phyloP scores from a whole-genome alignment of 2,329 filamentous ascomycete genomes.

The Myriosclerotinia scirpicola region DNA sequence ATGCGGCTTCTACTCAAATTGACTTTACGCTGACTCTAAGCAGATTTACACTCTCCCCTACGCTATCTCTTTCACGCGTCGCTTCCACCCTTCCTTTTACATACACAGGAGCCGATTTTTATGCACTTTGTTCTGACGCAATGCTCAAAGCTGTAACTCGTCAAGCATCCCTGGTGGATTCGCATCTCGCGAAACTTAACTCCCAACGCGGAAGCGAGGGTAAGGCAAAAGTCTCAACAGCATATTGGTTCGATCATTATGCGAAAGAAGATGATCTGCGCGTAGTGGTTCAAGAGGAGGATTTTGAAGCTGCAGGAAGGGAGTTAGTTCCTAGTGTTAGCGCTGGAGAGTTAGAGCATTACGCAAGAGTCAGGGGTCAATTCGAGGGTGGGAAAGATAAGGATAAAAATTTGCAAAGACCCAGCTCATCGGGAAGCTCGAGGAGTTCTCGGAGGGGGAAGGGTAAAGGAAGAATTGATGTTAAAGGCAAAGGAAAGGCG shows the following conservation, averaged over 20 bases:
- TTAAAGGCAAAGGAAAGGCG: constrained; percentile 40
- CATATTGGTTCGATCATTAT: constrained; percentile 93
- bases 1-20: constrained; percentile 17
- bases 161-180: constrained; percentile 79
- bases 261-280: constrained; percentile 79
- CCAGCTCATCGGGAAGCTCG: constrained; percentile 16
- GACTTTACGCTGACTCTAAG: constrained; percentile 25
- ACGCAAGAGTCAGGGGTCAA: constrained; percentile 75
- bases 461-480: constrained; percentile 26
- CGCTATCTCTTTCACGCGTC: constrained; percentile 72
- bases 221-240: constrained; percentile 63
- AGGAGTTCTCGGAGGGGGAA: constrained; percentile 33
- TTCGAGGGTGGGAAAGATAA: constrained; percentile 68
- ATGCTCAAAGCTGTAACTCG: constrained; percentile 99
- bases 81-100: constrained; percentile 84
- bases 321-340: constrained; percentile 95
- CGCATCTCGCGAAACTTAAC: constrained; percentile 74
- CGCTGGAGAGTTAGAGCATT: constrained; percentile 86
- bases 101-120: constrained; percentile 96
- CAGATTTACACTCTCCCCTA: constrained; percentile 81
- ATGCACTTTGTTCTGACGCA: constrained; percentile 93
- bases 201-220: constrained; percentile 40
- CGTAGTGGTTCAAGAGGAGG: constrained; percentile 84
- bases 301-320: constrained; percentile 77
- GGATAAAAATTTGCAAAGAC: constrained; percentile 24